Percentiles rank a stretch among this genome's conserved stretches.
These are phyloP conservation scores for Beauveria australis DNA, from an alignment of 2,329 filamentous ascomycete genomes.

Conservation along the genomic window DNA sequence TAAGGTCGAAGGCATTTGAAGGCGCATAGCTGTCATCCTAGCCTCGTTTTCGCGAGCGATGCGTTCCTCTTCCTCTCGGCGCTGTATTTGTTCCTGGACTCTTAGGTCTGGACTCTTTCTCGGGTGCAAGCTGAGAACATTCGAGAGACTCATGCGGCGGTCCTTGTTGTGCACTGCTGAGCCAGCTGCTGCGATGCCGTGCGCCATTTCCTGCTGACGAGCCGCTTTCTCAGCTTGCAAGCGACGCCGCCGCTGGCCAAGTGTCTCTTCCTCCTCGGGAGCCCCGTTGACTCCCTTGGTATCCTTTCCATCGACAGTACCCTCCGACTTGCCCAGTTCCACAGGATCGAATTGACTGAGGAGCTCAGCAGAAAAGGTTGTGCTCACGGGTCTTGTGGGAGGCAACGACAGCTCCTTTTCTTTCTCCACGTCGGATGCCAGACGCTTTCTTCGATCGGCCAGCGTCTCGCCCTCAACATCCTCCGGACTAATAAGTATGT, in stretches of 20 bases:
- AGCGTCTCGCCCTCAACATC: conserved; percentile 58
- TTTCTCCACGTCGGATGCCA: conserved; percentile 45
- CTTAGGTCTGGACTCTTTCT: conserved; percentile 31
- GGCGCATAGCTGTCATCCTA: conserved; percentile 40
- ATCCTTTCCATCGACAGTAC: conserved; percentile 20
- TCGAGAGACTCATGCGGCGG: conserved; percentile 46
- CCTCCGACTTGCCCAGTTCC: conserved; percentile 32
- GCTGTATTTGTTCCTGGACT: conserved; percentile 33
- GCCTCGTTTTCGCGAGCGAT: conserved; percentile 35
- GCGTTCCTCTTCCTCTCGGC: conserved; percentile 32
- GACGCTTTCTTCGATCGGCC: conserved; percentile 53
- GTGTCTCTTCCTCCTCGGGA: conserved; percentile 60
- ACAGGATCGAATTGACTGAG: conserved; percentile 54
- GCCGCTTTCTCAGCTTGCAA: conserved; percentile 64
- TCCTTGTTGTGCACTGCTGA: conserved; percentile 16
- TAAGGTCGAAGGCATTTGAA: conserved; percentile 40
- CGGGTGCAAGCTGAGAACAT: conserved; percentile 43
- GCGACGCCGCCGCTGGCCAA: conserved; percentile 67
- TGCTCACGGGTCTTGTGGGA: conserved; percentile 50
- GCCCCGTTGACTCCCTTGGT: conserved; percentile 34
- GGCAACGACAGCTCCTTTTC: conserved; percentile 39
- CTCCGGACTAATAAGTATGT: conserved; percentile 44
- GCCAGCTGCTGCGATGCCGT: conserved; percentile 19
- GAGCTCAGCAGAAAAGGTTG: conserved; percentile 60
- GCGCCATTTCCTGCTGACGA: conserved; percentile 46